Percentiles rank a stretch among this genome's conserved stretches.
Evolutionary conservation across 352 stramenopile genomes (phyloP).

Genomic region (Phytopythium chamaehyphon): DNA sequence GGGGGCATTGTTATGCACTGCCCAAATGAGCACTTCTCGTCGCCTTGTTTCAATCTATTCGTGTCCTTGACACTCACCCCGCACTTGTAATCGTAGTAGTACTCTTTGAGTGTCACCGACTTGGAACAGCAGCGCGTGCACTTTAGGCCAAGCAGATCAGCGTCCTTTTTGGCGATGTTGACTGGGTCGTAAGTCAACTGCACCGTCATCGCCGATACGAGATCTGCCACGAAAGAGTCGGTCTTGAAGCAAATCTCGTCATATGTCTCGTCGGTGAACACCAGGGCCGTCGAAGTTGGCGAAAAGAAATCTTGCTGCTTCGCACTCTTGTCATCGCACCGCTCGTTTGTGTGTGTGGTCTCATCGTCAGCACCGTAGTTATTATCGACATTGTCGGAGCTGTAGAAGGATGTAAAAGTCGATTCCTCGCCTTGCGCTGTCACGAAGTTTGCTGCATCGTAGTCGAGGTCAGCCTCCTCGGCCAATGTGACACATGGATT

Average conservation of each 20-base stretch:
- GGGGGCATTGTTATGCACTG: no score
- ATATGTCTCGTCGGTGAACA: neutral
- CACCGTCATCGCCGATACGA: no score
- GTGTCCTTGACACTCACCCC: constrained; percentile 1
- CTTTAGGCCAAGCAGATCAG: constrained; percentile 7
- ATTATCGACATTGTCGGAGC: constrained; percentile 10
- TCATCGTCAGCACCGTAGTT: constrained; percentile 8
- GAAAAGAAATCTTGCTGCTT: constrained; percentile 13
- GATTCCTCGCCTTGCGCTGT: constrained; percentile 2
- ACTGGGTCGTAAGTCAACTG: no score
- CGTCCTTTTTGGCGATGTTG: neutral
- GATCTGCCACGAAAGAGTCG: no score
- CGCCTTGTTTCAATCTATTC: neutral
- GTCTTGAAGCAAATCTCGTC: no score
- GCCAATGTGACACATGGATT: no score
- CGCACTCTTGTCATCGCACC: constrained; percentile 7
- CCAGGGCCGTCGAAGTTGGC: no score
- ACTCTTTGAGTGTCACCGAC: constrained; percentile 11
- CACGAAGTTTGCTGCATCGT: no score
- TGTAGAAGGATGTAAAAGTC: constrained; percentile 14
- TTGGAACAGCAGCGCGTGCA: constrained; percentile 20
- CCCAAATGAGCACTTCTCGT: no score
- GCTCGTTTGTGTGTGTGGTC: constrained; percentile 9
- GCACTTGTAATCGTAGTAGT: constrained; percentile 18
- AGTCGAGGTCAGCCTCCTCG: no score